Evolutionary conservation across 164 flowering plant species (phyloP).

Genomic region (Annona cherimola): DNA sequence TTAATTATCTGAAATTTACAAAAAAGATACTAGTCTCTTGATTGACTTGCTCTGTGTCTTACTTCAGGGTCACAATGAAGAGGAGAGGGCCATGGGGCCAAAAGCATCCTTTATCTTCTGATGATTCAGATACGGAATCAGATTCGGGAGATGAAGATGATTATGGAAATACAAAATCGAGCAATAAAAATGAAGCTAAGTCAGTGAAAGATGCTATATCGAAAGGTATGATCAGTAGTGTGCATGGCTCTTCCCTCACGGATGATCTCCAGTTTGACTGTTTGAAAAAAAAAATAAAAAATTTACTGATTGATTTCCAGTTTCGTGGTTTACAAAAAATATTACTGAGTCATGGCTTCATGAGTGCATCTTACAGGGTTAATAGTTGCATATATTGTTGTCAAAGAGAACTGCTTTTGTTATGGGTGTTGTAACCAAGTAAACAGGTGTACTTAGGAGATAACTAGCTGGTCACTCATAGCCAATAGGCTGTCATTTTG

Average conservation of each 20-base stretch:
- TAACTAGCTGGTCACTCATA: not conserved
- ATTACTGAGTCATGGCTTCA: not conserved
- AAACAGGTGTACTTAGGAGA: not conserved
- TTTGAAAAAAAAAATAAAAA: too few relatives aligned
- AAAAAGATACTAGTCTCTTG: not conserved
- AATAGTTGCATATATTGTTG: not conserved
- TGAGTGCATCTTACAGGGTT: not conserved
- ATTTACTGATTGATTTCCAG: too few relatives aligned
- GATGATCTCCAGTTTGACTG: not conserved
- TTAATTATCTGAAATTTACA: too few relatives aligned
- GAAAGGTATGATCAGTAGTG: not conserved
- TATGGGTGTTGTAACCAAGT: not conserved
- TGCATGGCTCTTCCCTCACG: not conserved
- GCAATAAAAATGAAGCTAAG: not conserved
- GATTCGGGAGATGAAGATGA: not conserved
- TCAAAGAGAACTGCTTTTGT: not conserved
- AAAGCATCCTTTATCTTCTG: not conserved
- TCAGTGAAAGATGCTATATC: not conserved
- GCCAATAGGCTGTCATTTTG: not conserved
- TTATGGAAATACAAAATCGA: not conserved
- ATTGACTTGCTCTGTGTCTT: not conserved
- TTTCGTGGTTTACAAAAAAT: too few relatives aligned
- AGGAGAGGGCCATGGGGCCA: not conserved
- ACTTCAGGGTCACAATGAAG: not conserved
- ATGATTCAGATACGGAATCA: not conserved